Conservation (phyloP, 75 land plant genomes). For the Pinus albicaulis region DNA sequence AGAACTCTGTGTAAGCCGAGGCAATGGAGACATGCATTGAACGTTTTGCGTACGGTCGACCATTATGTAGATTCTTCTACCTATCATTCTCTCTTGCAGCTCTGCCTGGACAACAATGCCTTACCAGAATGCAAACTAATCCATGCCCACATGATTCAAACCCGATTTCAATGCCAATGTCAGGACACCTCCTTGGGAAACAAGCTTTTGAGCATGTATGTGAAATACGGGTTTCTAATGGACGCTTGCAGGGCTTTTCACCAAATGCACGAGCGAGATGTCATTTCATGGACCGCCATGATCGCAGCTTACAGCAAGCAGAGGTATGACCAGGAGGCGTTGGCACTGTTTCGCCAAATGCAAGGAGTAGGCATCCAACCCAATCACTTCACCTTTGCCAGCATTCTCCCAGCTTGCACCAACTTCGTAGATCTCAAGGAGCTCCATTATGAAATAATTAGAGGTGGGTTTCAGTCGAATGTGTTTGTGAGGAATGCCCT, state of each 20-base stretch:
- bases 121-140: conserved; percentile 3
- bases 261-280: conserved; percentile 10
- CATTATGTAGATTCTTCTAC: neutral
- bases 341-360: conserved; percentile 26
- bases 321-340: conserved; percentile 18
- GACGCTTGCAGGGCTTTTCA: conserved; percentile 13
- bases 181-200: neutral
- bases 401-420: conserved; percentile 35
- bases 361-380: conserved; percentile 18
- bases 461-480: neutral
- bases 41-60: neutral
- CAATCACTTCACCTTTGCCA: conserved; percentile 43
- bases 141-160: conserved; percentile 19
- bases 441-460: no score
- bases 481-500: conserved; percentile 13
- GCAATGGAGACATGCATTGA: neutral
- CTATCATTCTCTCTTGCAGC: neutral
- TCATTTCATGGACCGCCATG: conserved; percentile 18
- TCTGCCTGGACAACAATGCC: neutral
- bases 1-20: neutral
- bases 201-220: neutral
- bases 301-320: conserved; percentile 35
- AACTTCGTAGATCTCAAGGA: no score
- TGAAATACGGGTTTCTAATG: conserved; percentile 6
- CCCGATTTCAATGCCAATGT: neutral